Conservation (phyloP, 345 rosid genomes). For the Aquilaria malaccensis region DNA sequence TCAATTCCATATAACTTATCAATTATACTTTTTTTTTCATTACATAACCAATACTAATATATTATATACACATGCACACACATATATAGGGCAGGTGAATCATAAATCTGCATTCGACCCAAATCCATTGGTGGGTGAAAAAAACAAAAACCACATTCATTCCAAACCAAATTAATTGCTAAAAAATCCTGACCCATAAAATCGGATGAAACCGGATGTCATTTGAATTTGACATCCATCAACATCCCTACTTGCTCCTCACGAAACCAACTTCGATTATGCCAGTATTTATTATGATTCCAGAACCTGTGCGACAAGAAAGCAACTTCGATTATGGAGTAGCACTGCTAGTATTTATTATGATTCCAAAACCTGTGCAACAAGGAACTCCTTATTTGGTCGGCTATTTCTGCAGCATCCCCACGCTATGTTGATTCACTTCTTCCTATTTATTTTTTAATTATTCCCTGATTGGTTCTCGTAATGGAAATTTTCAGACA, state of each 20-base stretch:
- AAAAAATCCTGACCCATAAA: too few species aligned
- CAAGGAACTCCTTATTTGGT: slow-evolving; percentile 10
- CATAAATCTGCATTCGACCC: too few species aligned
- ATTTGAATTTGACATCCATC: too few species aligned
- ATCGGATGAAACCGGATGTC: too few species aligned
- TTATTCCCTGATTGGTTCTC: not conserved
- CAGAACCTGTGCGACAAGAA: slow-evolving; percentile 3
- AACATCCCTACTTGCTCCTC: not conserved
- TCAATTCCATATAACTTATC: too few species aligned
- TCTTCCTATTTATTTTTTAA: not conserved
- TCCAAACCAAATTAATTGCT: too few species aligned
- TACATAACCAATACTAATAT: too few species aligned
- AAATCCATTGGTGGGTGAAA: too few species aligned
- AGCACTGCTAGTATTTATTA: not conserved
- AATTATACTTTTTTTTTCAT: too few species aligned
- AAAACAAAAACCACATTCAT: too few species aligned
- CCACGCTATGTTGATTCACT: not conserved
- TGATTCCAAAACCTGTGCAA: slow-evolving; percentile 3
- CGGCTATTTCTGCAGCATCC: slow-evolving; percentile 11
- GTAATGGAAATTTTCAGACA: not conserved
- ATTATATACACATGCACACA: too few species aligned
- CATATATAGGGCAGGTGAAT: too few species aligned
- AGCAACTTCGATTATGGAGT: not conserved
- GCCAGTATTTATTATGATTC: not conserved
- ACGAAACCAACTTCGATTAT: not conserved